A percentile compares a stretch with the other conserved stretches of the same genome.
These are phyloP conservation scores for Tylopilus plumbeoviolaceoides DNA, from an alignment of 768 basidiomycete genomes.

Conservation along the genomic window DNA sequence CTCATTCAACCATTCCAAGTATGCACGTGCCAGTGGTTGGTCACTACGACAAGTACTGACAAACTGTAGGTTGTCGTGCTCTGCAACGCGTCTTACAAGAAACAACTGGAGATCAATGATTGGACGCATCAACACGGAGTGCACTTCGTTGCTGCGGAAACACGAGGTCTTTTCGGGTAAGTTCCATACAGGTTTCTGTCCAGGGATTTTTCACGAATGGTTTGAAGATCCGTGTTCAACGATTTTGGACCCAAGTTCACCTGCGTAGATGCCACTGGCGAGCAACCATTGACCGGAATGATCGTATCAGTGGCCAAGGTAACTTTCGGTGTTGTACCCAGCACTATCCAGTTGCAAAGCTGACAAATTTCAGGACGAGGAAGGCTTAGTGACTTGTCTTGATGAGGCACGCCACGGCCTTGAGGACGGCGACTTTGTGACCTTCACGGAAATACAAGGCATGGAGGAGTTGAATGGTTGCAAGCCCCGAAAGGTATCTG, in stretches of 20 bases:
- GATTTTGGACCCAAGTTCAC: slow-evolving; percentile 95
- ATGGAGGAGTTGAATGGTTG: slow-evolving; percentile 89
- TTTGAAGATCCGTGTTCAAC: slow-evolving; percentile 80
- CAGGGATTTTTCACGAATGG: slow-evolving; percentile 1
- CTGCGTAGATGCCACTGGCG: slow-evolving; percentile 97
- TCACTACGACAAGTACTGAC: slow-evolving; percentile 6
- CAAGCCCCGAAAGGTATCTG: slow-evolving; percentile 86
- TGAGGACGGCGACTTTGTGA: slow-evolving; percentile 98
- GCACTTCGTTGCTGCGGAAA: slow-evolving; percentile 88
- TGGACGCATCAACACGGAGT: slow-evolving; percentile 90
- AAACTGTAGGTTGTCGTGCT: slow-evolving; percentile 76
- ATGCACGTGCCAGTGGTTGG: slow-evolving; percentile 23
- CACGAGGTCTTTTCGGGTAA: slow-evolving; percentile 92
- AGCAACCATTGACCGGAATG: slow-evolving; percentile 91
- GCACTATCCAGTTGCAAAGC: background rate
- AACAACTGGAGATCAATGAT: slow-evolving; percentile 93
- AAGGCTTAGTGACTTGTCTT: slow-evolving; percentile 92
- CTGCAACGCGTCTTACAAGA: slow-evolving; percentile 68
- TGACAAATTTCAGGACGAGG: slow-evolving; percentile 53
- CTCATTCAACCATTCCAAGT: slow-evolving; percentile 88
- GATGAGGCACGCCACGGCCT: slow-evolving; percentile 97
- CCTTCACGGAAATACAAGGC: slow-evolving; percentile 93
- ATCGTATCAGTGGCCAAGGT: slow-evolving; percentile 92
- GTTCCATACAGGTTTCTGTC: slow-evolving; percentile 13
- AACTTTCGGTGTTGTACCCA: slow-evolving; percentile 3